Conservation (phyloP, 306 rosid genomes). For the Abrus pulchellus region DNA sequence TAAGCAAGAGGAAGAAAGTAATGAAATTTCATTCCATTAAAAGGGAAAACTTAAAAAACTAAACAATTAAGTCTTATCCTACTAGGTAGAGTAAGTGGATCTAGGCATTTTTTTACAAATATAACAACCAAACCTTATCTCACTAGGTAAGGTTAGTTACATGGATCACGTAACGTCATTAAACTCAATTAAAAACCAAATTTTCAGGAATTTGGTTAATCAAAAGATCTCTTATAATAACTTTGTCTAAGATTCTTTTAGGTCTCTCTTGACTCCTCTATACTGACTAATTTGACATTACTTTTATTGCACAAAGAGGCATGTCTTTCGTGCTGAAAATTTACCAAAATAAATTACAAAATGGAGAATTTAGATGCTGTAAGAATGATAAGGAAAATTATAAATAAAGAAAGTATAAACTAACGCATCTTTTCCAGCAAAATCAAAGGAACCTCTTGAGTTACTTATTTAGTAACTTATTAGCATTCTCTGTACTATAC, state of each 20-base stretch:
- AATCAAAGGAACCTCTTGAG: background rate
- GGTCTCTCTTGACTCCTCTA: too few relatives aligned
- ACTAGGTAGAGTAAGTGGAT: too few relatives aligned
- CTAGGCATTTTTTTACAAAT: too few relatives aligned
- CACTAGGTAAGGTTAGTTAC: too few relatives aligned
- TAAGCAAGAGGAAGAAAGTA: background rate
- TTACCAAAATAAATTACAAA: background rate
- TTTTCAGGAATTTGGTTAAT: too few relatives aligned
- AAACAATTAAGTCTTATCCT: too few relatives aligned
- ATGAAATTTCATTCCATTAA: background rate
- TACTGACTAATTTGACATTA: background rate
- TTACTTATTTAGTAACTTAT: background rate
- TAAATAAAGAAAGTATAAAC: too few relatives aligned
- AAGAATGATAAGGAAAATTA: background rate
- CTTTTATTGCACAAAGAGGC: background rate
- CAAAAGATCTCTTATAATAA: too few relatives aligned
- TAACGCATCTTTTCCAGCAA: background rate
- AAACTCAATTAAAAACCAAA: too few relatives aligned
- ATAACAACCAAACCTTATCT: too few relatives aligned
- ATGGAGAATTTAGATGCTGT: background rate
- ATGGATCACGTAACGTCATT: too few relatives aligned
- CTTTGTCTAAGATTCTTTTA: too few relatives aligned
- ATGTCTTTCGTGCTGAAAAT: background rate
- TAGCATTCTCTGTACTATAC: background rate
- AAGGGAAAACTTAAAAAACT: background rate